Base-by-base conservation (phyloP, 2,329 filamentous ascomycete genomes). In the Penicillium sp. region DNA sequence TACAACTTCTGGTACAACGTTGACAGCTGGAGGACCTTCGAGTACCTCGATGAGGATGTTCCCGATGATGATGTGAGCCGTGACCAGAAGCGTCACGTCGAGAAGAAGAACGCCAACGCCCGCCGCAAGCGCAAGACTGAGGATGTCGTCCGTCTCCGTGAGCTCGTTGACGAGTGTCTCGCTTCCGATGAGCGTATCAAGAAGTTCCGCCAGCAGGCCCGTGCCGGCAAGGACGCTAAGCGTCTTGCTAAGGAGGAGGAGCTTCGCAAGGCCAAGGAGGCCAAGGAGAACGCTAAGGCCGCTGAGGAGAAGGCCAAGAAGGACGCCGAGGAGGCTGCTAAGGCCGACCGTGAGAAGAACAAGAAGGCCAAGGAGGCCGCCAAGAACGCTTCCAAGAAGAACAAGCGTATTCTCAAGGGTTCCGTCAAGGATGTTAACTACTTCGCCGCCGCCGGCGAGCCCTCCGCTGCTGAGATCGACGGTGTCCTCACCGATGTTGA, bases 1-100 rank as follows among this genome's bases (percentile, higher is more conserved):
- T 99, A 99, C 85, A 96, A 99, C 83, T 99, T 97, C 82, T 99
- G 90, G 88, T 99, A 97, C 83, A 95, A 93, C 83, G 96, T 99
- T 68, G 94, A 99, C 83, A 94, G 89, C 75, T 99, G 94, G 94
- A 84, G 94, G 58, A 87, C 89, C 3, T 99, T 99, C 69, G 94
- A 99, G 79, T 99, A 99, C 77, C 89, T 96, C 55, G 94, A 99
- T 71, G 94, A 99, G 81, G 94, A 99, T 72, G 93, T 99, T 29
- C 94, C 94, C 39, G 94, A 99, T 70, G 94, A 99, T 81, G 96
- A 94, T 75, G 94, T 97, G 81, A 96, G 92, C 81, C 92, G 94
- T 75, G 93, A 97, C 79, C 94, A 99, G 82, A 97, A 97, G 83
- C 90, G 94, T 54, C 93, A 99, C 77, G 87, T 94, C 67, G 94